Evolutionary conservation across 2,329 filamentous ascomycete species (phyloP).

Genomic region (Beauveria varroae): DNA sequence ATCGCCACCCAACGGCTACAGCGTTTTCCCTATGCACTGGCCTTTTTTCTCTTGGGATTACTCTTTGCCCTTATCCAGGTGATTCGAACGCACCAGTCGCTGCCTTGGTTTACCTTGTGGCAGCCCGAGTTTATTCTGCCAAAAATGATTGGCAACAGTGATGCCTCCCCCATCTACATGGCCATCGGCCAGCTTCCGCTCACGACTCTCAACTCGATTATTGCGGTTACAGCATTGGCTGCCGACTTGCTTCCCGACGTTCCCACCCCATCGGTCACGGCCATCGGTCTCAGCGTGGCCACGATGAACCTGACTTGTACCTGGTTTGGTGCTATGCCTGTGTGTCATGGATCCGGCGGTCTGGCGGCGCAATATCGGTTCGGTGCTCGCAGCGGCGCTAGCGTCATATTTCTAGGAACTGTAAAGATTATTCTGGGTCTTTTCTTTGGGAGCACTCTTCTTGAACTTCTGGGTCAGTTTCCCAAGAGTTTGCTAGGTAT

Average conservation of each 20-base stretch:
- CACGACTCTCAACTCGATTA: constrained; percentile 85
- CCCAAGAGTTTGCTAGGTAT: constrained; percentile 72
- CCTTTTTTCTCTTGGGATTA: constrained; percentile 62
- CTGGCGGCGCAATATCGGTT: constrained; percentile 88
- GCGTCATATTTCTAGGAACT: constrained; percentile 69
- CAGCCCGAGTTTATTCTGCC: constrained; percentile 40
- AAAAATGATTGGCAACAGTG: constrained; percentile 21
- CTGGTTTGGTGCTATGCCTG: constrained; percentile 93
- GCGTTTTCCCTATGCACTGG: constrained; percentile 69
- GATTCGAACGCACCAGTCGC: constrained; percentile 20
- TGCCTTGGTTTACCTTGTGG: constrained; percentile 54
- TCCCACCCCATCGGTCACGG: constrained; percentile 61
- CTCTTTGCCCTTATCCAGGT: constrained; percentile 48
- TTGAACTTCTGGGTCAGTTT: constrained; percentile 62
- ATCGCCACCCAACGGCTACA: constrained; percentile 59
- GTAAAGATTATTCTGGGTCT: constrained; percentile 72
- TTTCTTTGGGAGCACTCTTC: constrained; percentile 65
- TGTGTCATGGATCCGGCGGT: constrained; percentile 88
- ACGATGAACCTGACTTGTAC: constrained; percentile 77
- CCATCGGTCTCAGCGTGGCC: constrained; percentile 74
- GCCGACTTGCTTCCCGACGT: constrained; percentile 66
- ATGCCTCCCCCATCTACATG: constrained; percentile 40
- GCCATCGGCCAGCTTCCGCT: constrained; percentile 83
- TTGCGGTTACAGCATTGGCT: constrained; percentile 76
- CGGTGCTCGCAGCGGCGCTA: constrained; percentile 79